Conservation (phyloP, 345 rosid genomes). For the Euphorbia peplus region DNA sequence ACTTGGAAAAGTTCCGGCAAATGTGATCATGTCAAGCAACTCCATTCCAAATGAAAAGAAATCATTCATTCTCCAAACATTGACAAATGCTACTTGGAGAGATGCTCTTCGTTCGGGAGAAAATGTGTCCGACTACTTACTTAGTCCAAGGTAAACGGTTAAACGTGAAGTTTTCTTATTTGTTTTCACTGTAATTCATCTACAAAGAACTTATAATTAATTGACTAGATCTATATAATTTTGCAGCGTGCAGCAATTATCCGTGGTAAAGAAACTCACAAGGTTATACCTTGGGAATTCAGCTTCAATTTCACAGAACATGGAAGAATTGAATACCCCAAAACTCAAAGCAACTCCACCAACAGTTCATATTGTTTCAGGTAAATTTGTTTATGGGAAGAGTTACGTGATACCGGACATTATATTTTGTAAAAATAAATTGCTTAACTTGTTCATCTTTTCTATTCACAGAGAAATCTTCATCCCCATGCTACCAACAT, state of each 20-base stretch:
- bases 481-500: conserved; percentile 2
- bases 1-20: conserved; percentile 35
- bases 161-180: background rate
- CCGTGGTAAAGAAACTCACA: conserved; percentile 25
- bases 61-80: conserved; percentile 24
- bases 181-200: background rate
- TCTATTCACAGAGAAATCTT: conserved; percentile 4
- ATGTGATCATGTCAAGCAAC: conserved; percentile 41
- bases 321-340: conserved; percentile 10
- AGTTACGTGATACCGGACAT: background rate
- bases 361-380: conserved; percentile 10
- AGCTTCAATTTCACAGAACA: conserved; percentile 30
- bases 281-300: conserved; percentile 36
- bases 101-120: conserved; percentile 17
- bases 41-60: conserved; percentile 33
- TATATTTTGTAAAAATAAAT: background rate
- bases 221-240: background rate
- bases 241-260: conserved; percentile 29
- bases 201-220: too few relatives aligned
- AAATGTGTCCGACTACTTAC: conserved; percentile 14
- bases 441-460: background rate
- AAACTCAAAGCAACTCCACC: conserved; percentile 10
- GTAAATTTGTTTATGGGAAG: conserved; percentile 9
- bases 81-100: conserved; percentile 25
- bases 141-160: conserved; percentile 33